Base-by-base conservation (phyloP, 139 green algal species). In the Coelastrella sp. region DNA sequence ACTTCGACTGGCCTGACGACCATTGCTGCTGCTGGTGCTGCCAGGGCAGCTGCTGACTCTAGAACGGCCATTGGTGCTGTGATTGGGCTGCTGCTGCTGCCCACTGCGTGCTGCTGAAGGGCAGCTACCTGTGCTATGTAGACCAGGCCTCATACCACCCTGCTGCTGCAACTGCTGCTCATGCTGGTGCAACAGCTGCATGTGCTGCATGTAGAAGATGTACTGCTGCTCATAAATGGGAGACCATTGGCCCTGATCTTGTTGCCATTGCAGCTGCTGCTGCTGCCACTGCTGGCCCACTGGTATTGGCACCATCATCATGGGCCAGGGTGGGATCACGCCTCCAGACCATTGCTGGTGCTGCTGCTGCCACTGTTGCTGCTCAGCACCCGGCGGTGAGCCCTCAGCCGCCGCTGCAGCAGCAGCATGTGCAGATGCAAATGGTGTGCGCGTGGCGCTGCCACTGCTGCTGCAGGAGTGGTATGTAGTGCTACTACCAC, bases 191-290 rank as follows among this genome's bases (percentile, higher is more conserved):
- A 57, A 57, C 57, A 17, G 13, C 57, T 85, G 57, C 17, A 47
- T 22, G 3, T 85, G 79, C 79, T 73, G 79, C 57, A 56, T 64
- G 79, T 85, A 73, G 19, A 60, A 57, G 19, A 85, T 85, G 20
- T 73, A 64, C 19, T 73, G 79, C 57, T 73, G 54, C 5, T 71
- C 57, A 7, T 73, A 64, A 19, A 85, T 54, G 13, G 19, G 56
- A n/a, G 19, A 56, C 68, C 68, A 76, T 32, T 23, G 16, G 14
- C 17, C 14, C 68, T 76, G 68, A 14, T 76, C 14, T 22, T 76
- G 61, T 13, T 71, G 61, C 10, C 11, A 71, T 71, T 71, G 10
- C 61, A 19, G 61, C 61, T 71, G 61, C 61, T 71, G 61, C 61
- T 71, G 61, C 61, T 71, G 61, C 61, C 61, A 71, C 61, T 71